Conservation (phyloP, 1,284 basidiomycete species). For the Cryptococcus hybrid region DNA sequence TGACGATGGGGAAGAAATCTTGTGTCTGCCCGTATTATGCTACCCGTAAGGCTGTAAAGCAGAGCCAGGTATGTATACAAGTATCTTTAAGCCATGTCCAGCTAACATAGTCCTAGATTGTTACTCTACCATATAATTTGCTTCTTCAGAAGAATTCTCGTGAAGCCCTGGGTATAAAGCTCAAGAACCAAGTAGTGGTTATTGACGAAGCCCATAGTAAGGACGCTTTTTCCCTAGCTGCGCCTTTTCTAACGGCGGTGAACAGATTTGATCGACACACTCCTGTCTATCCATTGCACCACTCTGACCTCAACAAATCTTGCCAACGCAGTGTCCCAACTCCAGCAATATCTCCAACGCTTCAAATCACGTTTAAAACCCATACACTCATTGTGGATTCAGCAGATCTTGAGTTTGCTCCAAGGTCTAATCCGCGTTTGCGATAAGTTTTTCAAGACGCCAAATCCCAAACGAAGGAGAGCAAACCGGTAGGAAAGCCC, state of each 20-base stretch:
- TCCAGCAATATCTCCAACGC: slow-evolving; percentile 72
- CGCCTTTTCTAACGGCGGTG: neutral
- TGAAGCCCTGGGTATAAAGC: slow-evolving; percentile 79
- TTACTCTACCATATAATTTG: slow-evolving; percentile 92
- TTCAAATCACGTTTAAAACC: slow-evolving; percentile 76
- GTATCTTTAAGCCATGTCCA: neutral
- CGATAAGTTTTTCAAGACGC: slow-evolving; percentile 54
- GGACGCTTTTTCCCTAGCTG: slow-evolving; percentile 28
- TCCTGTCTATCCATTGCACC: slow-evolving; percentile 80
- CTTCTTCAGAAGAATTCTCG: slow-evolving; percentile 80
- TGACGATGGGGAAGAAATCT: slow-evolving; percentile 62
- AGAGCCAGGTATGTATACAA: slow-evolving; percentile 72
- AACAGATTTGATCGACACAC: slow-evolving; percentile 66
- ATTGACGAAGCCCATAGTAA: slow-evolving; percentile 96
- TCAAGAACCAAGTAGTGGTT: slow-evolving; percentile 79
- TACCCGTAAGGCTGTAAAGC: slow-evolving; percentile 77
- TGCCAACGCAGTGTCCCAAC: slow-evolving; percentile 67
- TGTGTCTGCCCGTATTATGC: slow-evolving; percentile 93
- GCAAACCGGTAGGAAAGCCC: slow-evolving; percentile 7
- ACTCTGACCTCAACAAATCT: slow-evolving; percentile 64
- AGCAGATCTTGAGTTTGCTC: slow-evolving; percentile 71
- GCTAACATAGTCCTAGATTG: slow-evolving; percentile 57
- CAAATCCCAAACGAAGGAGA: slow-evolving; percentile 6
- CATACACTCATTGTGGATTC: slow-evolving; percentile 72
- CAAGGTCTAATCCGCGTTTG: slow-evolving; percentile 64